A percentile compares a stretch with the other conserved stretches of the same genome.
These are phyloP conservation scores for Amyloporia xantha DNA, from an alignment of 768 basidiomycete genomes.

Conservation along the genomic window DNA sequence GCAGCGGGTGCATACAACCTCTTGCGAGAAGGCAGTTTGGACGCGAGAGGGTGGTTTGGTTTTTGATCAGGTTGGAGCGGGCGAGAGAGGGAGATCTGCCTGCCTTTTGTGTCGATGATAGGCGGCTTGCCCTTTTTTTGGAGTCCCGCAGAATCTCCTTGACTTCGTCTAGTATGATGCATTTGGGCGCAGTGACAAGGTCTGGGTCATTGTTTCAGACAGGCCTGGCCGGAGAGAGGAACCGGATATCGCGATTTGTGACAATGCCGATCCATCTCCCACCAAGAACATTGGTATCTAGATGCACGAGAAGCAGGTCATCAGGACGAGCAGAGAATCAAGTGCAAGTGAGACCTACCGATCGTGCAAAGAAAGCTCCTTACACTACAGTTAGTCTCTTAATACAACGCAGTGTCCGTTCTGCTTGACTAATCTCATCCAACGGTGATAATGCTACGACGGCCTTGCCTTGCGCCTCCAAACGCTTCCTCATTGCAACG, in stretches of 20 bases:
- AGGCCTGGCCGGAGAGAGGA: slow-evolving; percentile 64
- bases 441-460: slow-evolving; percentile 20
- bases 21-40: slow-evolving; percentile 85
- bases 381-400: slow-evolving; percentile 8
- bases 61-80: slow-evolving; percentile 95
- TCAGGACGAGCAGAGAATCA: background rate
- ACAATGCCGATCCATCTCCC: slow-evolving; percentile 95
- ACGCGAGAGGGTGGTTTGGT: slow-evolving; percentile 95
- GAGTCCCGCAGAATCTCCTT: slow-evolving; percentile 92
- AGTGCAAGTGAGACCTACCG: slow-evolving; percentile 11
- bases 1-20: slow-evolving; percentile 95
- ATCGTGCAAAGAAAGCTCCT: slow-evolving; percentile 21
- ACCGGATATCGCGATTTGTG: slow-evolving; percentile 94
- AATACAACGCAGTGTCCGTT: background rate
- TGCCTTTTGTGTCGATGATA: slow-evolving; percentile 59
- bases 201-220: slow-evolving; percentile 79
- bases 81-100: slow-evolving; percentile 81
- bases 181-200: slow-evolving; percentile 81
- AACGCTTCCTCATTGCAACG: slow-evolving; percentile 14
- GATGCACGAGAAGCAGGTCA: too few species aligned
- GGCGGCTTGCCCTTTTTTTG: slow-evolving; percentile 98
- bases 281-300: slow-evolving; percentile 84
- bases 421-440: slow-evolving; percentile 16
- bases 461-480: slow-evolving; percentile 19
- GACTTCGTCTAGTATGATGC: slow-evolving; percentile 86